Evolutionary conservation across 495 filamentous ascomycete genomes (phyloP).

Genomic region (Barbatosphaeria neglecta): DNA sequence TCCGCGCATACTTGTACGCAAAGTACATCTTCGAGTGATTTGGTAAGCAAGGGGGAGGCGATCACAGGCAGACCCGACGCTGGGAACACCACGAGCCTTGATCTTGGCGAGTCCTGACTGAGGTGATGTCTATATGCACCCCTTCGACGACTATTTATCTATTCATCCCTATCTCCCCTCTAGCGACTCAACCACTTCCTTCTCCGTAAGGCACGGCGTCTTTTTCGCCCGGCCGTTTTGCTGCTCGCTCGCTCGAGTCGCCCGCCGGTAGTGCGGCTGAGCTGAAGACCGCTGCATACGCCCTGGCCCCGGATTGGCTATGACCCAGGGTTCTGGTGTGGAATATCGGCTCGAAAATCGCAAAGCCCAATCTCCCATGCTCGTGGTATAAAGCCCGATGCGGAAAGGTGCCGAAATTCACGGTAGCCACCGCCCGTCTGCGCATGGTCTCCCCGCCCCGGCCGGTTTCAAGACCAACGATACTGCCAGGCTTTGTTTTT

Average conservation of each 20-base stretch:
- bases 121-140: neutral
- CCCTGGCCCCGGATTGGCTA: neutral
- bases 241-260: no score
- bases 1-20: constrained; percentile 9
- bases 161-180: neutral
- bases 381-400: neutral
- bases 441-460: no score
- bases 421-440: no score
- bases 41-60: neutral
- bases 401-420: neutral
- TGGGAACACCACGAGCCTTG: neutral
- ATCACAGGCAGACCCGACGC: neutral
- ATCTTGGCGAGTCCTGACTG: neutral
- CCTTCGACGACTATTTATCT: neutral
- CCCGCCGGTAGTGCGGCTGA: no score
- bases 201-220: neutral
- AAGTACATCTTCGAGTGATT: constrained; percentile 4
- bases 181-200: neutral
- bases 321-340: no score
- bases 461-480: no score
- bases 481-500: no score
- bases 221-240: neutral
- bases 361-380: no score
- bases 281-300: neutral
- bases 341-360: no score